Evolutionary conservation across 768 basidiomycete genomes (phyloP).

Genomic region (Coprinellus micaceus): DNA sequence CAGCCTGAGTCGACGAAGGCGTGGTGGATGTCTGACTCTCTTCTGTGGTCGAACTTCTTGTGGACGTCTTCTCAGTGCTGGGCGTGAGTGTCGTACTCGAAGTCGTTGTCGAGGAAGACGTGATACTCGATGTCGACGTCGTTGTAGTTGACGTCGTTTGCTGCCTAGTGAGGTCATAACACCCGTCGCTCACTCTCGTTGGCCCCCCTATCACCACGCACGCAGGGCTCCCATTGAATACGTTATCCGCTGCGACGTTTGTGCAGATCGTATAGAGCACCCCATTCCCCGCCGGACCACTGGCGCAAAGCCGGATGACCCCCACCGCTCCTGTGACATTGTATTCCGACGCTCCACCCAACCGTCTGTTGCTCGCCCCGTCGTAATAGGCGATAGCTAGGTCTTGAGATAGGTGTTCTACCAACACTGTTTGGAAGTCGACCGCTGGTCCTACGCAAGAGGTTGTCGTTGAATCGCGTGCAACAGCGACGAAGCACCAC

Average conservation of each 20-base stretch:
- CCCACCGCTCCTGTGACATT: not conserved
- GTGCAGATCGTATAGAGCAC: conserved; percentile 8
- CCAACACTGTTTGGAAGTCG: conserved; percentile 1
- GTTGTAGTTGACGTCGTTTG: not conserved
- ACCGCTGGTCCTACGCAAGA: not conserved
- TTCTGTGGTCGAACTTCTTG: not conserved
- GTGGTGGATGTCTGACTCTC: not conserved
- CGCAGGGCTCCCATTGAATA: conserved; percentile 3
- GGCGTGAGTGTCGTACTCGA: not conserved
- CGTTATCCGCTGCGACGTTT: conserved; percentile 6
- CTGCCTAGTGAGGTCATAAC: conserved; percentile 2
- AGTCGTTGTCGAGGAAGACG: not conserved
- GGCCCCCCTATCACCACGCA: conserved; percentile 7
- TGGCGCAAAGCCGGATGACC: conserved; percentile 9
- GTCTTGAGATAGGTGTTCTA: conserved; percentile 1
- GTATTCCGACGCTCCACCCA: conserved; percentile 7
- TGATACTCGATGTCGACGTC: not conserved
- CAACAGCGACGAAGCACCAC: not conserved
- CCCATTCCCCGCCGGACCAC: conserved; percentile 8
- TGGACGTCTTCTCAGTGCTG: not conserved
- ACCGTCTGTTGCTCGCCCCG: conserved; percentile 2
- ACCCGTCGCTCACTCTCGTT: conserved; percentile 6
- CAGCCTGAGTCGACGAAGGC: not conserved
- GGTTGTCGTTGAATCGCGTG: not conserved
- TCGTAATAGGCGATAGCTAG: conserved; percentile 12